A percentile compares a stretch with the other conserved stretches of the same genome.
These are phyloP conservation scores for Emmonsiellopsis sp. DNA, from an alignment of 2,329 filamentous ascomycete species.

Conservation along the genomic window DNA sequence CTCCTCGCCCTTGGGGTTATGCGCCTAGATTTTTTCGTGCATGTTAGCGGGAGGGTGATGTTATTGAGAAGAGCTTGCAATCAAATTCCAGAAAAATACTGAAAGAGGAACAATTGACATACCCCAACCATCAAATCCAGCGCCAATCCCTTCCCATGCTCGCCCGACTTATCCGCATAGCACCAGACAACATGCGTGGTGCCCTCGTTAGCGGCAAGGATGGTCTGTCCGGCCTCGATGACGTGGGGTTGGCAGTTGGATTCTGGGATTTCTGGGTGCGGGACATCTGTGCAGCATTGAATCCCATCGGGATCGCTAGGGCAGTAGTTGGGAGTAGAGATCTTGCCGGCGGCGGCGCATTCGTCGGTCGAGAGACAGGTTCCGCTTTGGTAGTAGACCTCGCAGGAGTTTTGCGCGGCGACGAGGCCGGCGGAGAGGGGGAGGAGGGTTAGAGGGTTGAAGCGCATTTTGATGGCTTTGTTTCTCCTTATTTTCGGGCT, in stretches of 20 bases:
- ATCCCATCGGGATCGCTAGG: conserved; percentile 17
- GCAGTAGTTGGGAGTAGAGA: conserved; percentile 26
- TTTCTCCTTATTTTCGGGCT: not conserved
- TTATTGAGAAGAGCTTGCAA: not conserved
- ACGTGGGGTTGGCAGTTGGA: conserved; percentile 15
- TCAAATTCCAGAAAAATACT: too few relatives aligned
- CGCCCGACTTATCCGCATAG: conserved; percentile 12
- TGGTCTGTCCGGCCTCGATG: conserved; percentile 14
- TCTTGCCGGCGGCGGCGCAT: conserved; percentile 32
- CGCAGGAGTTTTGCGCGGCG: conserved; percentile 1
- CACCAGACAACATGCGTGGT: conserved; percentile 17
- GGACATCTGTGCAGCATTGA: conserved; percentile 15
- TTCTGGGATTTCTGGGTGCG: conserved; percentile 1
- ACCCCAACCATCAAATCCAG: conserved; percentile 25
- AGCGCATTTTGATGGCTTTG: conserved; percentile 1
- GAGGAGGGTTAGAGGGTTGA: not conserved
- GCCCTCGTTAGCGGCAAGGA: conserved; percentile 15
- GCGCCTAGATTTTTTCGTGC: conserved; percentile 18
- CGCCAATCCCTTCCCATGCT: conserved; percentile 22
- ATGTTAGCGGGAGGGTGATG: not conserved
- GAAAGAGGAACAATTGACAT: conserved; percentile 10
- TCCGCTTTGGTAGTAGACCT: conserved; percentile 13
- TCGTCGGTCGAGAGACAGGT: conserved; percentile 32
- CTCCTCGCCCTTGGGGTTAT: conserved; percentile 31
- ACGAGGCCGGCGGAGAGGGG: conserved; percentile 2